A percentile compares a stretch with the other conserved stretches of the same genome.
Conservation (phyloP, 148 eudicot genomes). For the Diospyros lotus region DNA sequence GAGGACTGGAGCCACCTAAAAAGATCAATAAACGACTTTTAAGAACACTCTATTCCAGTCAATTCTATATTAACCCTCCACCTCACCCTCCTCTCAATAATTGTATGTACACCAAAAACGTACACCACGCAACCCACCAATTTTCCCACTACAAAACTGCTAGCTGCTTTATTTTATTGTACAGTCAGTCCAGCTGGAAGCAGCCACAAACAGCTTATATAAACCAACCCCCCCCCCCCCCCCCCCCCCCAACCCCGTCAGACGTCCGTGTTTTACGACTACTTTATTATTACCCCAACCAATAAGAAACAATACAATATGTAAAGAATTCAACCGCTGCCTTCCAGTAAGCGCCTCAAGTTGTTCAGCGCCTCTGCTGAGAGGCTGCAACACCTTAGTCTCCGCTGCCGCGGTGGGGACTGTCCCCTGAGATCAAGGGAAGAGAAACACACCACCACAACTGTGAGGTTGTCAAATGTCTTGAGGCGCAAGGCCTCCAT, state of each 20-base stretch:
- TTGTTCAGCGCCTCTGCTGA: constrained; percentile 58
- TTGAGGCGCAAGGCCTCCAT: constrained; percentile 66
- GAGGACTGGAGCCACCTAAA: too few relatives aligned
- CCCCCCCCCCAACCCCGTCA: too few relatives aligned
- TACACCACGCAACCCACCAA: background rate
- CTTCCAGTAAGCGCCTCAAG: constrained; percentile 50
- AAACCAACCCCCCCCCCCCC: too few relatives aligned
- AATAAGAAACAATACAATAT: constrained; percentile 10
- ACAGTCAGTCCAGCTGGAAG: constrained; percentile 17
- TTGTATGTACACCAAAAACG: constrained; percentile 20
- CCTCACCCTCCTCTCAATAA: constrained; percentile 9
- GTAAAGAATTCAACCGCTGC: constrained; percentile 24
- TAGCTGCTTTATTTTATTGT: constrained; percentile 28
- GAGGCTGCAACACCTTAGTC: constrained; percentile 47
- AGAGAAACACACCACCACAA: constrained; percentile 58
- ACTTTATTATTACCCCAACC: background rate
- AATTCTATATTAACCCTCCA: background rate
- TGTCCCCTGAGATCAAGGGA: constrained; percentile 35
- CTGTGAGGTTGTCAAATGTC: constrained; percentile 74
- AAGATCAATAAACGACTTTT: too few relatives aligned
- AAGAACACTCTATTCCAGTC: background rate
- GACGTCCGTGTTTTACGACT: too few relatives aligned
- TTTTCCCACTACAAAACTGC: constrained; percentile 32
- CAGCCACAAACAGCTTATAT: constrained; percentile 34
- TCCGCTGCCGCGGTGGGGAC: constrained; percentile 29